Base-by-base conservation (phyloP, 2,329 filamentous ascomycete species). In the Eutypella sp. region DNA sequence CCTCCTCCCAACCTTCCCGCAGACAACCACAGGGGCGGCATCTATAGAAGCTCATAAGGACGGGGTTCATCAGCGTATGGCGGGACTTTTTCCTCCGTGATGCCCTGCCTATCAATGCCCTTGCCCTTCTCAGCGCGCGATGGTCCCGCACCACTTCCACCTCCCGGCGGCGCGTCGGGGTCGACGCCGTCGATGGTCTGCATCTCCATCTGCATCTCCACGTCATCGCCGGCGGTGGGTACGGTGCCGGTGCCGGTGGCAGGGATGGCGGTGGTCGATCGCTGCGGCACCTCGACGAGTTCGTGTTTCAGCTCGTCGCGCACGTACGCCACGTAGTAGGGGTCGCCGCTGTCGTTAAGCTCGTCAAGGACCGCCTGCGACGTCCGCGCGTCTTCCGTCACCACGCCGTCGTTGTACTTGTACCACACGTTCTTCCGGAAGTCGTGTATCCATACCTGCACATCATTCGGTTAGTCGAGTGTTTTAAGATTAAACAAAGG, bases 391-490 rank as follows among this genome's bases (percentile, higher is more conserved):
- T 77, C 73, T 52, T 87, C 81, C 3, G 80, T 84, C 20, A 99
- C 90, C 15, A 76, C 77, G 44, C 85, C 85, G 59, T 99, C 93
- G 62, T 99, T 99, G 73, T 96, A 99, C 60, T 88, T 89, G 47
- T 90, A 84, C 91, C 93, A 99, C 18, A 91, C 73, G 29, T 82
- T 70, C 40, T 81, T 79, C 53, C 84, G 79, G 64, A 95, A 95
- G 68, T 97, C 93, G 60, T 84, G 87, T 52, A 99, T 95, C 78
- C 91, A 96, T 38, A 96, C 36, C 36, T 39, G 36, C 11, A 39
- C 16, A 2, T 4, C 3, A 34, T 33, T 4, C 5, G 16, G 19
- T 39, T 39, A 39, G 36, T 11, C n/a, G n/a, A n/a, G n/a, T n/a
- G n/a, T n/a, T n/a, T n/a, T n/a, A n/a, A n/a, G n/a, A n/a, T n/a